Evolutionary conservation across 164 flowering plant genomes (phyloP).

Genomic region (Euptelea pleiosperma): DNA sequence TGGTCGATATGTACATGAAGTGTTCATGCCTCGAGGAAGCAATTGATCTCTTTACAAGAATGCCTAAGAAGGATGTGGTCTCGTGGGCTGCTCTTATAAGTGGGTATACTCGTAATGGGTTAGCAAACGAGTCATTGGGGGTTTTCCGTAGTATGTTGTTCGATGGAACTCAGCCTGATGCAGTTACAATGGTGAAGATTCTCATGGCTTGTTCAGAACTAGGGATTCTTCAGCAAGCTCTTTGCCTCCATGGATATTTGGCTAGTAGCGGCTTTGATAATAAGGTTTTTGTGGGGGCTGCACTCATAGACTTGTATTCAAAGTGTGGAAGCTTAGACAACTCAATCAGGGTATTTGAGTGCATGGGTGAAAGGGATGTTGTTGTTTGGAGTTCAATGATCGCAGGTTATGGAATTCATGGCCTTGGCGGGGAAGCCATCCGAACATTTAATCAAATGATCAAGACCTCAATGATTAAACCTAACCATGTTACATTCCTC

Average conservation of each 20-base stretch:
- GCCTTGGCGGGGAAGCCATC: conserved; percentile 45
- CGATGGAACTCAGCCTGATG: conserved; percentile 40
- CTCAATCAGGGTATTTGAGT: conserved; percentile 36
- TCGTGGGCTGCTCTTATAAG: conserved; percentile 47
- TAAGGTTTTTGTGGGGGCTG: conserved; percentile 43
- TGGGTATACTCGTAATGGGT: conserved; percentile 50
- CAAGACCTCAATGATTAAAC: conserved; percentile 23
- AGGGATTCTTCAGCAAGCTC: conserved; percentile 47
- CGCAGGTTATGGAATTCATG: conserved; percentile 52
- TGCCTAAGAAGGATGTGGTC: conserved; percentile 53
- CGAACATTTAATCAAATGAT: conserved; percentile 35
- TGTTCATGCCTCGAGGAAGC: conserved; percentile 51
- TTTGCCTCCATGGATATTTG: conserved; percentile 52
- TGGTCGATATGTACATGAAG: conserved; percentile 67
- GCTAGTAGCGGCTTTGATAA: conserved; percentile 33
- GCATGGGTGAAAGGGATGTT: conserved; percentile 32
- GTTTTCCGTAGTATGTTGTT: conserved; percentile 43
- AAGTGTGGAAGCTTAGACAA: conserved; percentile 51
- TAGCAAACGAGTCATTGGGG: conserved; percentile 37
- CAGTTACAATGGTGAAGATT: conserved; percentile 49
- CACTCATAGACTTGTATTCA: conserved; percentile 54
- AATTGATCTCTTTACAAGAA: conserved; percentile 28
- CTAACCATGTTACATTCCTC: conserved; percentile 52
- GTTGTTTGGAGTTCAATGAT: conserved; percentile 61
- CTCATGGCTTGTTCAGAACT: conserved; percentile 45